These are phyloP conservation scores for Lachnellula cervina DNA, from an alignment of 2,329 filamentous ascomycete species.

Conservation along the genomic window DNA sequence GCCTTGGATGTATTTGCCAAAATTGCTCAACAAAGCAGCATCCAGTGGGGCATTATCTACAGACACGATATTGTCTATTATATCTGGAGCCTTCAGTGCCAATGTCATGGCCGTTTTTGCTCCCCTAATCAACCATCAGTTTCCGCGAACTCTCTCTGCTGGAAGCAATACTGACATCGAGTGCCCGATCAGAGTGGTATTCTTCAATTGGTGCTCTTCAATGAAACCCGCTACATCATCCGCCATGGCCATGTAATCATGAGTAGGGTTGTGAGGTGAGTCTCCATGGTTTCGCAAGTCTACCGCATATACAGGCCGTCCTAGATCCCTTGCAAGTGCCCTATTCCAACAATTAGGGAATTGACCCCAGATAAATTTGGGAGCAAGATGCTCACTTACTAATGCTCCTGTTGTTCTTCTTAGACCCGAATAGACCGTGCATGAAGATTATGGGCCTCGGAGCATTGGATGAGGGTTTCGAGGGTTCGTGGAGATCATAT, in stretches of 20 bases:
- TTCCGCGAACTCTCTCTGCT: background rate
- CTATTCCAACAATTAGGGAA: constrained; percentile 40
- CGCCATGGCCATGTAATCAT: constrained; percentile 80
- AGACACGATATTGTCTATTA: constrained; percentile 67
- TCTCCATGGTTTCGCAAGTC: constrained; percentile 93
- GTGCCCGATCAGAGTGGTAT: constrained; percentile 80
- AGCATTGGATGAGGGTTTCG: constrained; percentile 39
- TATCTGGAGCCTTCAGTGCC: constrained; percentile 63
- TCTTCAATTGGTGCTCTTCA: constrained; percentile 59
- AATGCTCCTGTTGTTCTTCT: constrained; percentile 89
- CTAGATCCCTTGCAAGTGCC: constrained; percentile 73
- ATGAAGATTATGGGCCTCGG: constrained; percentile 73
- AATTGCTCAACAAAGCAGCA: constrained; percentile 67
- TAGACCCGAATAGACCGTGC: constrained; percentile 90
- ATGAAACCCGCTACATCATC: constrained; percentile 80
- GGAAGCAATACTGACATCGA: constrained; percentile 62
- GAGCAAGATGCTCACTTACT: constrained; percentile 64
- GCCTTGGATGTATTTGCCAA: constrained; percentile 73
- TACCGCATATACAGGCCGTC: constrained; percentile 75
- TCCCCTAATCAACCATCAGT: constrained; percentile 50
- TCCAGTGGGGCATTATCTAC: constrained; percentile 93
- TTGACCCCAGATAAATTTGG: background rate
- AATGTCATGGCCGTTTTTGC: constrained; percentile 90
- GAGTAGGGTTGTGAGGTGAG: constrained; percentile 68
- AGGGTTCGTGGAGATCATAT: constrained; percentile 64